phyloP scores from a whole-genome alignment of 352 stramenopile genomes.

The Phytophthora ramorum region DNA sequence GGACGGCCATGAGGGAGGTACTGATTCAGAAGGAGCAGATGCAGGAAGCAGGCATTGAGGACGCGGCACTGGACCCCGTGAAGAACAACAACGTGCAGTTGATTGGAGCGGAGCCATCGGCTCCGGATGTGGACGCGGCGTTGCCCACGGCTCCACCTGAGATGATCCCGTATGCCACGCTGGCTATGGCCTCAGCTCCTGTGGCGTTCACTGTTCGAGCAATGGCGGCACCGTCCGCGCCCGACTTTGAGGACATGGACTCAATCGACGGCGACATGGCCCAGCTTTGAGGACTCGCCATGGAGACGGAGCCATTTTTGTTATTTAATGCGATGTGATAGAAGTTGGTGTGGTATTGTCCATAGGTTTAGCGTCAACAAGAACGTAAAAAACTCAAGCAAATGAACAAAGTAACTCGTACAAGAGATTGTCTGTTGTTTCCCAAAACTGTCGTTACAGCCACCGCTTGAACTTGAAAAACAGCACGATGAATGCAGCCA shows the following conservation, averaged over 20 bases:
- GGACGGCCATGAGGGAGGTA: constrained; percentile 58
- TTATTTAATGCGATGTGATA: constrained; percentile 46
- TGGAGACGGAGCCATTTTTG: constrained; percentile 1
- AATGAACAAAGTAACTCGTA: constrained; percentile 15
- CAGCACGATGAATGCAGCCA: constrained; percentile 45
- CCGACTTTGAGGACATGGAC: constrained; percentile 45
- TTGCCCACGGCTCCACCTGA: constrained; percentile 33
- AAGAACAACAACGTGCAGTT: constrained; percentile 58
- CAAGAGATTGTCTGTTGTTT: background rate
- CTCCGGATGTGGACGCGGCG: constrained; percentile 31
- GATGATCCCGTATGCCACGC: constrained; percentile 37
- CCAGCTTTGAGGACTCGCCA: constrained; percentile 21
- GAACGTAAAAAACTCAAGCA: constrained; percentile 18
- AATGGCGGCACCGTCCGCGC: constrained; percentile 46
- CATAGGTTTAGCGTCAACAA: constrained; percentile 11
- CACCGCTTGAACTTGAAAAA: constrained; percentile 77
- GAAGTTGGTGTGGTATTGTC: constrained; percentile 28
- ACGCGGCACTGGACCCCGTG: constrained; percentile 42
- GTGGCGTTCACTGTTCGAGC: constrained; percentile 36
- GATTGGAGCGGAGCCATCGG: constrained; percentile 45
- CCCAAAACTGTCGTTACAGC: constrained; percentile 28
- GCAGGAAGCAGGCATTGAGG: constrained; percentile 40
- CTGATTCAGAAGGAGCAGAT: constrained; percentile 64
- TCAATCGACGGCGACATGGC: constrained; percentile 35
- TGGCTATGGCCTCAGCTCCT: constrained; percentile 28